These are phyloP conservation scores for Drechslera avenae DNA, from an alignment of 2,329 filamentous ascomycete genomes.

Conservation along the genomic window DNA sequence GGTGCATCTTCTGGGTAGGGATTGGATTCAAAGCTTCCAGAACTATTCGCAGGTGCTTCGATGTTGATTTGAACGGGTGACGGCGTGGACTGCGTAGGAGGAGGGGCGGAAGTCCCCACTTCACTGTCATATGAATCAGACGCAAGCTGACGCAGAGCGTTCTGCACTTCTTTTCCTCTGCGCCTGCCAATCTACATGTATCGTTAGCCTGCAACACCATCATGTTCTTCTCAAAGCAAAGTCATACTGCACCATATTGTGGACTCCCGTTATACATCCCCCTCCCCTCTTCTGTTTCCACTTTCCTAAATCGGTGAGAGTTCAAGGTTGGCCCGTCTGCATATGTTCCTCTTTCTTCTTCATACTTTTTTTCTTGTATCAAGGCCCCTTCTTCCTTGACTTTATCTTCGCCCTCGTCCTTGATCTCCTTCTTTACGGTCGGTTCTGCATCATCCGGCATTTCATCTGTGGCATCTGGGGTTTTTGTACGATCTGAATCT, in stretches of 20 bases:
- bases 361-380: neutral
- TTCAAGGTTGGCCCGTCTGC: too few species aligned
- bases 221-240: neutral
- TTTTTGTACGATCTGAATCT: neutral
- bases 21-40: too few species aligned
- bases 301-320: neutral
- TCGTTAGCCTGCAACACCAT: neutral
- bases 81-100: too few species aligned
- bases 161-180: neutral
- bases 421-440: too few species aligned
- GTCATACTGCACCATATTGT: conserved; percentile 9
- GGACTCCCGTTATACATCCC: conserved; percentile 2
- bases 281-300: neutral
- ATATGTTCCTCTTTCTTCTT: neutral
- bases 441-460: neutral
- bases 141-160: neutral
- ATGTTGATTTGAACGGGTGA: too few species aligned
- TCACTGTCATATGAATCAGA: neutral
- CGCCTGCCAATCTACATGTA: neutral
- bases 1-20: conserved; percentile 3
- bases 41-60: too few species aligned
- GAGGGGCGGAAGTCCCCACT: neutral
- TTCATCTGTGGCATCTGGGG: neutral
- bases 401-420: neutral
- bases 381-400: neutral